Evolutionary conservation across 345 rosid species (phyloP).

Genomic region (Diplotaxis tenuifolia): DNA sequence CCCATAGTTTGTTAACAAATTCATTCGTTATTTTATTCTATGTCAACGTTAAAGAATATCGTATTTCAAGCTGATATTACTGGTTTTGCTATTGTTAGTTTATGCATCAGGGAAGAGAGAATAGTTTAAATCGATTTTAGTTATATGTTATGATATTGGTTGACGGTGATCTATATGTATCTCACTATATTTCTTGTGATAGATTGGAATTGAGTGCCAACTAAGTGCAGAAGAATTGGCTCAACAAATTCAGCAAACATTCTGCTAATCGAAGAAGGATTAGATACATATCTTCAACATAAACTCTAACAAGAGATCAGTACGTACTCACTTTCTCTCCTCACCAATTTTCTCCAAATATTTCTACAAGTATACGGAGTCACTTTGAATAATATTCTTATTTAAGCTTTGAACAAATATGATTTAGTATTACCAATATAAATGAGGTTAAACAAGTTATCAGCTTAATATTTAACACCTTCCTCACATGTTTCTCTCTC

Average conservation of each 20-base stretch:
- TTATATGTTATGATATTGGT: not conserved
- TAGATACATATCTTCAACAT: constrained; percentile 17
- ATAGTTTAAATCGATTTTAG: not conserved
- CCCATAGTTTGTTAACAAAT: no score
- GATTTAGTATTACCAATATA: not conserved
- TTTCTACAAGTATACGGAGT: constrained; percentile 15
- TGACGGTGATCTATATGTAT: not conserved
- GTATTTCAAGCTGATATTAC: no score
- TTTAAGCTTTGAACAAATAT: not conserved
- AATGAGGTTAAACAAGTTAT: not conserved
- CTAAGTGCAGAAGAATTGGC: constrained; percentile 96
- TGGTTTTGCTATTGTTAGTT: no score
- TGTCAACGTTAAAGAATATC: no score
- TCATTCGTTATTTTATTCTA: no score
- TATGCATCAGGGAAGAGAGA: no score
- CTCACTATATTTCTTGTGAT: constrained; percentile 19
- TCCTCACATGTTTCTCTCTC: not conserved
- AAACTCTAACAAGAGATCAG: constrained; percentile 33
- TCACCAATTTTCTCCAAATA: not conserved
- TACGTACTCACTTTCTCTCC: constrained; percentile 36
- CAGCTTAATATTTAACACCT: constrained; percentile 13
- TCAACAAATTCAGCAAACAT: constrained; percentile 81
- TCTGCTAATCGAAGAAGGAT: constrained; percentile 44
- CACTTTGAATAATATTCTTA: constrained; percentile 7
- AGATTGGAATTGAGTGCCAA: constrained; percentile 97